phyloP scores from a whole-genome alignment of 768 basidiomycete species.

The Cubamyces lactineus region DNA sequence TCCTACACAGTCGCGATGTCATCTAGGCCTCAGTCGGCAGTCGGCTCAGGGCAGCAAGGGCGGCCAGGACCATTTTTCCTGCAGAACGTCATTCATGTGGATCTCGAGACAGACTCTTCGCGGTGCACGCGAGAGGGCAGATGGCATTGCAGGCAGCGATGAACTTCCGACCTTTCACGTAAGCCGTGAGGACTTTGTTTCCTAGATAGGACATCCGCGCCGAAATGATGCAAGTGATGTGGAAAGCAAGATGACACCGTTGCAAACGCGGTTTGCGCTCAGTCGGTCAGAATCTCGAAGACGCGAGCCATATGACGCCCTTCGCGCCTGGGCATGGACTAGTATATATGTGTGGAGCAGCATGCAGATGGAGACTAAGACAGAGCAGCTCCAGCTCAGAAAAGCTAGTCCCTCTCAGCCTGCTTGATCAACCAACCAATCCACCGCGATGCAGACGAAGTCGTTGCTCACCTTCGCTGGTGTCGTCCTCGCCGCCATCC shows the following conservation, averaged over 20 bases:
- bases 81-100: background rate
- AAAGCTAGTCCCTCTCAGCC: constrained; percentile 14
- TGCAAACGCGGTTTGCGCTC: background rate
- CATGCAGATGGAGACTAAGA: background rate
- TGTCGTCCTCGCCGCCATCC: constrained; percentile 13
- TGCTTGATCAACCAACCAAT: background rate
- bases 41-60: background rate
- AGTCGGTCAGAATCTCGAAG: constrained; percentile 16
- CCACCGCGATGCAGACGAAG: constrained; percentile 18
- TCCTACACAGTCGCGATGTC: background rate
- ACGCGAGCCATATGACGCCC: constrained; percentile 20
- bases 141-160: constrained; percentile 9
- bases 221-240: constrained; percentile 20
- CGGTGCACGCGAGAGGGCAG: background rate
- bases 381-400: constrained; percentile 2
- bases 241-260: constrained; percentile 3
- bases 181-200: constrained; percentile 14
- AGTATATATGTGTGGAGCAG: constrained; percentile 17
- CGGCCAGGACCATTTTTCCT: background rate
- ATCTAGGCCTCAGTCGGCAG: background rate
- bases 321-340: background rate
- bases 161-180: constrained; percentile 21
- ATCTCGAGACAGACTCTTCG: background rate
- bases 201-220: constrained; percentile 9
- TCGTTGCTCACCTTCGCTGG: constrained; percentile 18